These are phyloP conservation scores for Diplotaxis tenuifolia DNA, from an alignment of 345 rosid species.

Conservation along the genomic window DNA sequence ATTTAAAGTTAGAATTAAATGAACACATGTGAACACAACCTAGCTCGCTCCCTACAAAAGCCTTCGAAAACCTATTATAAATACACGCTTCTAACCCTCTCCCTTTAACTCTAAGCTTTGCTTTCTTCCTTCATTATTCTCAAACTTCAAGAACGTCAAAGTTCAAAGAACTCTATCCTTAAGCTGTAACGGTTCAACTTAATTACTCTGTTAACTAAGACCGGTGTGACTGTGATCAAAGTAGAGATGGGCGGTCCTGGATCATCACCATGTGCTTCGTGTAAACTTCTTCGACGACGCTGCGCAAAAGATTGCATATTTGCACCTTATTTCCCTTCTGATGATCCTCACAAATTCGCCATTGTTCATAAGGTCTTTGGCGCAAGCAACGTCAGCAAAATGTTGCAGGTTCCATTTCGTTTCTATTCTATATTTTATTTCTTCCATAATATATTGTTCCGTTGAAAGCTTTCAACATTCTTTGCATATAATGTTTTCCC, in stretches of 20 bases:
- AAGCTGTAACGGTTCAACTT: not conserved
- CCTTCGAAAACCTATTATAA: constrained; percentile 48
- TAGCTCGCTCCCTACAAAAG: not conserved
- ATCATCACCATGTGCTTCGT: constrained; percentile 82
- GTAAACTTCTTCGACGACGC: constrained; percentile 75
- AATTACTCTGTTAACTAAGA: not conserved
- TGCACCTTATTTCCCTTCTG: constrained; percentile 86
- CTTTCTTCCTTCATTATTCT: constrained; percentile 5
- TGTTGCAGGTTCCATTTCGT: constrained; percentile 63
- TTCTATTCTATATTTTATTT: not conserved
- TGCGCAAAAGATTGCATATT: constrained; percentile 82
- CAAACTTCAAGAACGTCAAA: not conserved
- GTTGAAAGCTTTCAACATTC: constrained; percentile 12
- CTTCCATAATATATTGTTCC: not conserved
- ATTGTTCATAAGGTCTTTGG: constrained; percentile 88
- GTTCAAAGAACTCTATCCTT: constrained; percentile 3
- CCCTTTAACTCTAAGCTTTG: constrained; percentile 41
- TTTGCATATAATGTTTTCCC: not conserved
- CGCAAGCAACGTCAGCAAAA: constrained; percentile 85
- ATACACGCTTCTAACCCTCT: constrained; percentile 38
- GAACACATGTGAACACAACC: constrained; percentile 36
- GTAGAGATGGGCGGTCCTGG: constrained; percentile 45
- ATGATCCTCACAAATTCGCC: constrained; percentile 79
- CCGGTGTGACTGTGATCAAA: not conserved
- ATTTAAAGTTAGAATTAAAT: constrained; percentile 34